A percentile compares a stretch with the other conserved stretches of the same genome.
Evolutionary conservation across 331 rosid genomes (phyloP).

Genomic region (Erythrophleum ivorense): DNA sequence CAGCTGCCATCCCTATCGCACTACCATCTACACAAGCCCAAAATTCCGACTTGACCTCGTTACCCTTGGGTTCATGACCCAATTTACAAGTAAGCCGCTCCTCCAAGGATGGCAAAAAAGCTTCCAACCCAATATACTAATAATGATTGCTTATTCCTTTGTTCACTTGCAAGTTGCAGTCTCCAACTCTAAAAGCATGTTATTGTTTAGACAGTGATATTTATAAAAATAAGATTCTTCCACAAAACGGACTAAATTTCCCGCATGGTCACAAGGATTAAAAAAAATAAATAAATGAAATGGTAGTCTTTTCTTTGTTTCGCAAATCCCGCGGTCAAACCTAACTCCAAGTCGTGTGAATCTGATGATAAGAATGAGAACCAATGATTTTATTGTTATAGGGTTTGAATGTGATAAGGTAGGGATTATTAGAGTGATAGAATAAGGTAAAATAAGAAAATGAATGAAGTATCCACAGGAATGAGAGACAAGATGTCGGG

Average conservation of each 20-base stretch:
- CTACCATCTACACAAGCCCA: conserved; percentile 10
- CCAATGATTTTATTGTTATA: not conserved
- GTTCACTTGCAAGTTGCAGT: not conserved
- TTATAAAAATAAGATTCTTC: not conserved
- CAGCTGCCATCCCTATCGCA: not conserved
- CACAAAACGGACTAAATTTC: not conserved
- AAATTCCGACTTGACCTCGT: conserved; percentile 11
- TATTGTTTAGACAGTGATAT: not conserved
- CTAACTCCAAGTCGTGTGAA: not conserved
- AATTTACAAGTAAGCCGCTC: not conserved
- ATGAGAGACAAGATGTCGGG: conserved; percentile 76
- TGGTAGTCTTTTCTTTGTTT: not conserved
- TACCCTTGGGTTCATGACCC: not conserved
- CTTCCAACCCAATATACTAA: not conserved
- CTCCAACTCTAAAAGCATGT: not conserved
- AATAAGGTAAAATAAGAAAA: not conserved
- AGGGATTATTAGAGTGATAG: not conserved
- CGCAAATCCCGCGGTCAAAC: conserved; percentile 18
- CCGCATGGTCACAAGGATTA: not conserved
- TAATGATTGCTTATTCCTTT: not conserved
- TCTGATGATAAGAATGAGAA: not conserved
- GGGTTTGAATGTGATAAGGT: not conserved
- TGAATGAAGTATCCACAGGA: too few relatives aligned
- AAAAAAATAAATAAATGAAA: not conserved
- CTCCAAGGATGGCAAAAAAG: not conserved